Evolutionary conservation across 495 filamentous ascomycete genomes (phyloP), one percentile per base, ranked within the genome.

Genomic region (Aspergillus bridgeri): DNA sequence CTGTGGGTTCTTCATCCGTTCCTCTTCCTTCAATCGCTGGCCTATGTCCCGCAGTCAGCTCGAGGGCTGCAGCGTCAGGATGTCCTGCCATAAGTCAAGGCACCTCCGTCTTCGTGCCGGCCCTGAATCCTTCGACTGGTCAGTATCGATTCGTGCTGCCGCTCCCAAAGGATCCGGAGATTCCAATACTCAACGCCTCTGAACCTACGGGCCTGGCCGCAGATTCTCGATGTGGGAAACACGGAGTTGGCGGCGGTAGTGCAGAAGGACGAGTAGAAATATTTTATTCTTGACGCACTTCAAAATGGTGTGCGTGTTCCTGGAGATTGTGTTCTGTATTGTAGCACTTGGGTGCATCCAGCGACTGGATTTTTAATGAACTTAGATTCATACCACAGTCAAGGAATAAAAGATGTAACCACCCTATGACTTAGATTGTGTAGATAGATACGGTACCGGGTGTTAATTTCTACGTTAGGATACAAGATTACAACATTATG

Each of bases 101-200:
- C 21, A 71, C 71, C 54, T 59, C 65, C 1, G 62, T 78, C 38
- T 59, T 78, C 17, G 60, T 61, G 24, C 75, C 76, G 6, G 64
- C 60, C 42, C 60, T 57, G 7, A 50, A 73, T 42, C 59, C 64
- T 3, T 42, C 58, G 0, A 66, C 13, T 7, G 64, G 65, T 2
- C 57, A 58, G 13, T 76, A 70, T 15, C 53, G 57, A 24, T 63
- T 71, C 29, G 29, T 71, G 3, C 11, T 74, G 0, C 72, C 69
- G 0, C 48, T 69, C 15, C 60, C 53, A 17, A 65, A 62, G 23
- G 48, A 56, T 6, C 60, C 58, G 5, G 59, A 61, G 8, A 54
- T 80, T 1, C 75, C 75, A 3, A 69, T 79, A 20, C 72, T 75
- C n/a, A 64, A 74, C 54, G 67, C 70, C 6, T 60, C 54, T n/a